Base-by-base conservation (phyloP, 192 early-diverging fungal genomes). In the Umbelopsis isabellina region DNA sequence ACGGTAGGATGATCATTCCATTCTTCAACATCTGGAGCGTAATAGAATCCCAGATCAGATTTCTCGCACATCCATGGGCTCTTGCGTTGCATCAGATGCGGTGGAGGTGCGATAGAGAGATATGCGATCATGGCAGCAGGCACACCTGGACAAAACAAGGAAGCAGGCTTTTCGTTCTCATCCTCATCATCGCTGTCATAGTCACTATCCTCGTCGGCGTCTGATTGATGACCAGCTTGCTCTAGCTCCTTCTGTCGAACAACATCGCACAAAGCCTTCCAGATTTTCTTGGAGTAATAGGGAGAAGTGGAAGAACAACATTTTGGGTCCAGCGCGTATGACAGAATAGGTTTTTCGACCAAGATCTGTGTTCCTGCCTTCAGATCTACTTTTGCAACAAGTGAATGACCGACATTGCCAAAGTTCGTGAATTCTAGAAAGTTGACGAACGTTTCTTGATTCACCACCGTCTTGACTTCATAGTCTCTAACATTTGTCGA, bases 121-220 rank as follows among this genome's bases (percentile, higher is more conserved):
- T 75, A 79, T 37, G 78, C 78, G 16, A 79, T 37, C 44, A 75
- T 72, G 41, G 78, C 73, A 20, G 73, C 78, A 1, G 78, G 78
- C 9, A 79, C 49, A 53, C 78, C 78, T 0, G 78, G 78, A 30
- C 70, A 53, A 46, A 75, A 79, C 11, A 70, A 50, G 8, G 77
- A 75, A 15, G 67, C 49, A 44, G 15, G 44, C 46, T 23, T 50
- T 22, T 67, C 49, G 1, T 61, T 52, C 21, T 68, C 67, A 16
- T 66, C 68, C 30, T 70, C 69, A 11, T 65, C 51, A 4, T 69
- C 68, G 7, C 12, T 15, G 18, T 65, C 58, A 10, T 48, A 46
- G 20, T 21, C 20, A 41, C 64, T 65, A 35, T 68, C 37, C 1
- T 68, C 66, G 11, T 68, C 47, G 25, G 2, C 13, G 21, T 49